These are phyloP conservation scores for Fusarium sp. DNA, from an alignment of 2,329 filamentous ascomycete species.

Conservation along the genomic window DNA sequence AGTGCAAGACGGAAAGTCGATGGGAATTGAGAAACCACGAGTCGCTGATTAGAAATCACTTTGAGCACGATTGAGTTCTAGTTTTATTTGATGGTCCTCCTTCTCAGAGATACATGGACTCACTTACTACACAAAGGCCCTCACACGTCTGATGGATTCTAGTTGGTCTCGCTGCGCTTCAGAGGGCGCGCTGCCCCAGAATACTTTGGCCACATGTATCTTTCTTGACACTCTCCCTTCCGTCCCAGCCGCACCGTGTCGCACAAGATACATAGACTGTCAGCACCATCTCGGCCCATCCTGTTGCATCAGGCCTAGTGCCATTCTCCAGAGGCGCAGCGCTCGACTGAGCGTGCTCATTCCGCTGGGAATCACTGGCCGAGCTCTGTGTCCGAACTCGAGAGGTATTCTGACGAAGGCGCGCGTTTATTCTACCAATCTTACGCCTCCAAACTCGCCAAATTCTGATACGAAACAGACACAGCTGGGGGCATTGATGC, in stretches of 20 bases:
- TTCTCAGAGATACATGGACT: background rate
- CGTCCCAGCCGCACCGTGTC: conserved; percentile 16
- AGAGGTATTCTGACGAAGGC: background rate
- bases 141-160: background rate
- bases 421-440: background rate
- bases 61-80: background rate
- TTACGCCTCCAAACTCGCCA: background rate
- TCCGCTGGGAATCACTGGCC: background rate
- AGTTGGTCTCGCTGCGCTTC: background rate
- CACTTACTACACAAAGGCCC: background rate
- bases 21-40: background rate
- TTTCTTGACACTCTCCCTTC: conserved; percentile 2
- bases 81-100: background rate
- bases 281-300: conserved; percentile 9
- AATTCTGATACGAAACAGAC: background rate
- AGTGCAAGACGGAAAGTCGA: background rate
- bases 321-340: background rate
- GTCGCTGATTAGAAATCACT: background rate
- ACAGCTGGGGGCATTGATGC: background rate
- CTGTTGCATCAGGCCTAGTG: conserved; percentile 10
- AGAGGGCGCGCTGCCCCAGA: background rate
- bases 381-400: background rate
- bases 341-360: background rate
- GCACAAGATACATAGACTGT: background rate
- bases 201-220: conserved; percentile 11